Evolutionary conservation across 1,139 yeast species (phyloP), one percentile per base, ranked within the genome.

Genomic region (Hyphopichia burtonii): DNA sequence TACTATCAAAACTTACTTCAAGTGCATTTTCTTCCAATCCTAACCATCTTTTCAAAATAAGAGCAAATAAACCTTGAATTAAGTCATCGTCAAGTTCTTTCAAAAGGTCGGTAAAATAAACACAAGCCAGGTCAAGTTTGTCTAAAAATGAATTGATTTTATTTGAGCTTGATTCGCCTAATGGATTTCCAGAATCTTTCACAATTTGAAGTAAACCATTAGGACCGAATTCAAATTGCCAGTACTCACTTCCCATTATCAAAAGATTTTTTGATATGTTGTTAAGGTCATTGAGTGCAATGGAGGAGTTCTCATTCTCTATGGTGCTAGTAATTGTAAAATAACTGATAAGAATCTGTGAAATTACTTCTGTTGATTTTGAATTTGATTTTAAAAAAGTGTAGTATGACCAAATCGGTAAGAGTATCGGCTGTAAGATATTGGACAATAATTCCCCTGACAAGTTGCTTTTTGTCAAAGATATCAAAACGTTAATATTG

Each of bases 371-470:
- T 19, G 48, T 59, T 9, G 66, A 70, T 57, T 66, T 76, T 3
- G 48, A 41, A 37, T 71, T 63, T 9, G 66, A 51, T 36, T 65
- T 66, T 40, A 82, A 65, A 54, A 76, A 85, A 27, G 78, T 60
- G 32, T 74, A 65, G 52, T 84, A 82, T 1, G 78, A 68, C 96
- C 96, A 89, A 17, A 88, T 44, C 1, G 74, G 57, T 36, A 73
- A 47, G 31, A 74, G 34, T 23, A 83, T 64, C 1, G 77, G 82
- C 14, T 61, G 50, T 40, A 82, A 69, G 4, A 82, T 47, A 8
- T 62, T 68, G 17, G 50, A 49, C 15, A 77, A 52, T 8, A 86
- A 60, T 2, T 74, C 77, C 0, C 59, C 51, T 1, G 74, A 53
- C n/a, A 69, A 59, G 2, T 74, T 68, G 47, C 76, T 80, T 52